Evolutionary conservation across 2,329 filamentous ascomycete species (phyloP), one percentile per base, ranked within the genome.

Genomic region (Myriosclerotinia scirpicola): DNA sequence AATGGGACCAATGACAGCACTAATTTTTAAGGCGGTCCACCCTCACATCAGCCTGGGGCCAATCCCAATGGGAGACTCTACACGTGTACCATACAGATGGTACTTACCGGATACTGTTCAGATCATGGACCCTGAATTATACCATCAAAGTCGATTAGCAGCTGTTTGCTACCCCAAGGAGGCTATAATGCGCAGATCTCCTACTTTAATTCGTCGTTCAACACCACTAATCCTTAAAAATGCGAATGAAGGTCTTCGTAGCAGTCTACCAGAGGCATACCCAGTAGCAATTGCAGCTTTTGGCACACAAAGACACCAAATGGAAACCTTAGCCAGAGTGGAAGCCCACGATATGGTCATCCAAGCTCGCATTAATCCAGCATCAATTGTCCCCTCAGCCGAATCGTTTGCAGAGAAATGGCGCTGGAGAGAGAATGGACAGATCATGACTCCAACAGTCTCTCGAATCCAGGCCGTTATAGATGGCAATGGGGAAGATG

Each of bases 401-500:
- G 55, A 46, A 15, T 58, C 22, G 11, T 46, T 58, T 58, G 55
- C 42, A n/a, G 40, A 58, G 17, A 42, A 44, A 30, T 58, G 55
- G 55, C 42, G 55, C 7, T 58, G 55, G 55, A 42, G 42, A 40
- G 40, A 46, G 20, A 30, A 46, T n/a, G 55, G 40, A 4, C 17
- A 34, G 9, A 44, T 42, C 17, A 58, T 58, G 55, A 46, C 5
- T n/a, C 55, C 55, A n/a, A 58, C 22, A 20, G 11, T n/a, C 42
- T 30, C 55, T n/a, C 55, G 55, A 2, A 44, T 46, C 2, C 55
- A 58, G 55, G 55, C 55, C 2, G 55, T 58, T 2, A 34, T 58
- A 34, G 55, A 58, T 20, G 26, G 55, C 22, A 30, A 44, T 5
- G 40, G 12, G 9, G 55, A 20, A 2, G 40, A 3, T 0, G 9